Evolutionary conservation across 1,284 basidiomycete species (phyloP).

Genomic region (Trametes pubescens): DNA sequence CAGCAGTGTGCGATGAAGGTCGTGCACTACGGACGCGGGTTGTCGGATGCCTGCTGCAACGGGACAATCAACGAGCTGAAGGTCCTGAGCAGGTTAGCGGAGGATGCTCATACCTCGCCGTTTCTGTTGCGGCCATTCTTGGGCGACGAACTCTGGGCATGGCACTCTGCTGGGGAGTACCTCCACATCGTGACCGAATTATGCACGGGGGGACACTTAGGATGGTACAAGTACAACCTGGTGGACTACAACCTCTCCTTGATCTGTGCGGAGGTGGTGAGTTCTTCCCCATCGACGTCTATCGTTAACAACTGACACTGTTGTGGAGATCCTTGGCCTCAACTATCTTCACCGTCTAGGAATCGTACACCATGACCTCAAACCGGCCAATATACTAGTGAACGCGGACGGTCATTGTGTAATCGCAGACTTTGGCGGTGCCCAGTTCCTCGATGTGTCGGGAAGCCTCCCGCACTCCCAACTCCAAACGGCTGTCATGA

Average conservation of each 20-base stretch:
- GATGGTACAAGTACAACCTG: slow-evolving; percentile 23
- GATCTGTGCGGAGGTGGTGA: slow-evolving; percentile 39
- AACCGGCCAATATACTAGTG: slow-evolving; percentile 73
- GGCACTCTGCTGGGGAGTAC: slow-evolving; percentile 34
- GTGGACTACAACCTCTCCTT: slow-evolving; percentile 19
- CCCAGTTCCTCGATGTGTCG: slow-evolving; percentile 26
- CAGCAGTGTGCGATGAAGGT: slow-evolving; percentile 39
- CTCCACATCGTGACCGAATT: slow-evolving; percentile 37
- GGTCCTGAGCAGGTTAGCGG: slow-evolving; percentile 29
- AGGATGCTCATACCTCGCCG: slow-evolving; percentile 6
- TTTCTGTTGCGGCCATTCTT: slow-evolving; percentile 37
- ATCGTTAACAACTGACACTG: not conserved
- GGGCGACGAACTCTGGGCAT: slow-evolving; percentile 31
- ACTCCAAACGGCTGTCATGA: slow-evolving; percentile 26
- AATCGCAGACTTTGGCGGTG: slow-evolving; percentile 67
- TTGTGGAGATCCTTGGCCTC: slow-evolving; percentile 33
- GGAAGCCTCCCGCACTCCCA: slow-evolving; percentile 17
- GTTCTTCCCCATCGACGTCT: not conserved
- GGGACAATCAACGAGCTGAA: slow-evolving; percentile 39
- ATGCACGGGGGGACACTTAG: slow-evolving; percentile 38
- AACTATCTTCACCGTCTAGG: slow-evolving; percentile 37
- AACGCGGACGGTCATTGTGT: slow-evolving; percentile 70
- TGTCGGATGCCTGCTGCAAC: slow-evolving; percentile 25
- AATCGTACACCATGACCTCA: slow-evolving; percentile 58
- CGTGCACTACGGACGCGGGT: slow-evolving; percentile 22